Base-by-base conservation (phyloP, 2,329 filamentous ascomycete species). In the Neonectria hederae region DNA sequence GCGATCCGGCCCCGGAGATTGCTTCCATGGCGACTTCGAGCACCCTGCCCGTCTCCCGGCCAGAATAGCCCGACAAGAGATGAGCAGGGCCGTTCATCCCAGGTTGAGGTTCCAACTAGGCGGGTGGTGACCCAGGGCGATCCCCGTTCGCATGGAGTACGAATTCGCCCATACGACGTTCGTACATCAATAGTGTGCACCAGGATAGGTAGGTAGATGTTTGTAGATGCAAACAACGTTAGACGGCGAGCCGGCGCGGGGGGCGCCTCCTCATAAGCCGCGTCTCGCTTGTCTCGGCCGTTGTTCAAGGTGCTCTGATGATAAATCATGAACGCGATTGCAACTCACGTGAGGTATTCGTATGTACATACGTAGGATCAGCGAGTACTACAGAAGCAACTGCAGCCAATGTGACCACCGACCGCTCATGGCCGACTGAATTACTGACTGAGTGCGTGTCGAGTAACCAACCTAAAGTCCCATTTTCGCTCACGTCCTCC, bases 1-100 rank as follows among this genome's bases (percentile, higher is more conserved):
- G 71, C 68, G 63, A 72, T 65, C 59, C 63, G 67, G 67, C 59
- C 48, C 58, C 70, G 71, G 71, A 73, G 65, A 74, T 73, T 73
- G 63, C 70, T 63, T 59, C 51, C 58, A 69, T 65, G 49, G 52
- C 43, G 60, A 59, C 62, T 49, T 68, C 62, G 35, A 62, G 35
- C 28, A 55, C 58, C 62, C 55, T 62, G 63, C 28, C 63, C 56
- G 26, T 59, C 63, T 62, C 60, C 54, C 58, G 69, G 69, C 58
- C 64, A 65, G 63, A 67, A 69, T 66, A 66, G 62, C 65, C 63
- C 59, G 65, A 55, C 57, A 32, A 66, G 59, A 67, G 69, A 71
- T 63, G 68, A 72, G 59, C 65, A 69, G 63, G 69, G 67, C 64
- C 42, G 45, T 52, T 60, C 51, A 62, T 66, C 62, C 65, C 63